These are phyloP conservation scores for Nicotiana attenuata DNA, from an alignment of 257 asterid species.

Conservation along the genomic window DNA sequence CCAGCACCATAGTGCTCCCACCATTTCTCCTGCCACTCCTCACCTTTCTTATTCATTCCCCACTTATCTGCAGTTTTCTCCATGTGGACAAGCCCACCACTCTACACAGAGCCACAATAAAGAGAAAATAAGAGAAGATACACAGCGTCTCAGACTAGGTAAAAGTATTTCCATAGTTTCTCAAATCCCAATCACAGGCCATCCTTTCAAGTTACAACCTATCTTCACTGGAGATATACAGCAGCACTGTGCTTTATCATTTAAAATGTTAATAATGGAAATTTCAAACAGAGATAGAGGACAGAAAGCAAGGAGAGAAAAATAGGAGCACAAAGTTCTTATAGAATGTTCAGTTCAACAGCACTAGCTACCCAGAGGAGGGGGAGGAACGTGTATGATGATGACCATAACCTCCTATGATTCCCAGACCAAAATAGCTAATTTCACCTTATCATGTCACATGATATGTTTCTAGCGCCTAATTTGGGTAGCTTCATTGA, in stretches of 20 bases:
- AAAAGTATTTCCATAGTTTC: neutral
- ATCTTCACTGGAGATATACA: neutral
- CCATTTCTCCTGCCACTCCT: conserved; percentile 98
- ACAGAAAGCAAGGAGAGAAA: neutral
- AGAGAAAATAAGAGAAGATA: conserved; percentile 1
- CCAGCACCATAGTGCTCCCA: conserved; percentile 83
- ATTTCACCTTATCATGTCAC: neutral
- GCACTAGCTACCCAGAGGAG: neutral
- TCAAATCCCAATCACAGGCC: neutral
- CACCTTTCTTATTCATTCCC: conserved; percentile 84
- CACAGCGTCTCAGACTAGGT: neutral
- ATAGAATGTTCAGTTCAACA: neutral
- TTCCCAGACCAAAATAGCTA: neutral
- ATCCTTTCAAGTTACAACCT: neutral
- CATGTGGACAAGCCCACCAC: conserved; percentile 53
- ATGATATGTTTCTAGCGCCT: neutral
- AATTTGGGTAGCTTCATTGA: neutral
- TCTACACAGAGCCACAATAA: conserved; percentile 32
- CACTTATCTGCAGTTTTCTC: conserved; percentile 99
- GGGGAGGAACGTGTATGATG: neutral
- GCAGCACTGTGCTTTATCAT: neutral
- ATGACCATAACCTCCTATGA: neutral
- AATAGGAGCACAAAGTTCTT: neutral
- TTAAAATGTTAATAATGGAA: neutral
- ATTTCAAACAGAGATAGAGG: neutral